Percentiles rank a stretch among this genome's conserved stretches.
phyloP scores from a whole-genome alignment of 2,329 filamentous ascomycete species.

The Phoma sp. region DNA sequence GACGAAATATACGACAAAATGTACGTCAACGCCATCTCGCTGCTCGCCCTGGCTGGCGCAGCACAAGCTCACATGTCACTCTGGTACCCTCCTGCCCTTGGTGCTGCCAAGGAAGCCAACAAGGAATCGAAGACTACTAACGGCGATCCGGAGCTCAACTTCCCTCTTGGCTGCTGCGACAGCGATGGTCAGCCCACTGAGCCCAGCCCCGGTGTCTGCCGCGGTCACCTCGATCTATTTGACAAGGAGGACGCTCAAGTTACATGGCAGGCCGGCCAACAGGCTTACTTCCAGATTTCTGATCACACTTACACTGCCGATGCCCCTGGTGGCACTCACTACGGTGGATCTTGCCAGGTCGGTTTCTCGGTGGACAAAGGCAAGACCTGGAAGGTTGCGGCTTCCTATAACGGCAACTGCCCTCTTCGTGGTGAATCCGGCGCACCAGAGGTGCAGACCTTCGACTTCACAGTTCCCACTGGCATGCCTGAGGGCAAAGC shows the following conservation, averaged over 20 bases:
- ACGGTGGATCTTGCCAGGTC: slow-evolving; percentile 56
- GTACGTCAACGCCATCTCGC: slow-evolving; percentile 33
- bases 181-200: slow-evolving; percentile 40
- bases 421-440: slow-evolving; percentile 50
- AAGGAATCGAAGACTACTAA: slow-evolving; percentile 21
- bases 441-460: slow-evolving; percentile 50
- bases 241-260: slow-evolving; percentile 52
- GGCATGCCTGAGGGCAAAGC: slow-evolving; percentile 52
- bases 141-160: slow-evolving; percentile 45
- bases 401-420: slow-evolving; percentile 56
- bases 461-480: slow-evolving; percentile 53
- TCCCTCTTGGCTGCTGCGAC: slow-evolving; percentile 56
- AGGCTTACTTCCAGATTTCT: slow-evolving; percentile 47
- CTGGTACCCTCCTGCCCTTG: slow-evolving; percentile 51
- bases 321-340: slow-evolving; percentile 50
- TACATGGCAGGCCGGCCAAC: slow-evolving; percentile 52
- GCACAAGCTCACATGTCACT: slow-evolving; percentile 52
- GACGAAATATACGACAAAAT: slow-evolving; percentile 21
- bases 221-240: slow-evolving; percentile 53
- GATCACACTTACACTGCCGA: slow-evolving; percentile 43
- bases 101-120: slow-evolving; percentile 53
- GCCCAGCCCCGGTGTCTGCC: slow-evolving; percentile 47
- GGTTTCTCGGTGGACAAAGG: slow-evolving; percentile 54
- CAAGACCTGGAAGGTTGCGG: slow-evolving; percentile 53
- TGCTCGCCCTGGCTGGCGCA: slow-evolving; percentile 37